Percentiles rank a stretch among this genome's conserved stretches.
Conservation (phyloP, 305 asterid genomes). For the Plantago lanceolata region DNA sequence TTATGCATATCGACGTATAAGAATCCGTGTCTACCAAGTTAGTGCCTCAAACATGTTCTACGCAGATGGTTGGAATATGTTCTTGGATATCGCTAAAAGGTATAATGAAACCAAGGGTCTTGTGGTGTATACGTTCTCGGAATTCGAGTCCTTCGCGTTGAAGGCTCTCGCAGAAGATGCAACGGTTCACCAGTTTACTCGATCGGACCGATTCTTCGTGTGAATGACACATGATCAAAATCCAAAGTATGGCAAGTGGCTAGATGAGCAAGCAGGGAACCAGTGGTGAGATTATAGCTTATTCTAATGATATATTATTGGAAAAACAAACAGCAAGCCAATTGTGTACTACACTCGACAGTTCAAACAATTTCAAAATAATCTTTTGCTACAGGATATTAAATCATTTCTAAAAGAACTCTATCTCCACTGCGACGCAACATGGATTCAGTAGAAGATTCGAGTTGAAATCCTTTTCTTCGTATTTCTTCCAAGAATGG, state of each 20-base stretch:
- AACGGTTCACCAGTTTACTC: slow-evolving; percentile 29
- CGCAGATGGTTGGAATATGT: not conserved
- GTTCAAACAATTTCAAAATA: no score
- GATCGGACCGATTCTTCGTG: slow-evolving; percentile 33
- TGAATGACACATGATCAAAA: not conserved
- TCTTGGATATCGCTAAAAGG: slow-evolving; percentile 13
- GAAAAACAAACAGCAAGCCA: no score
- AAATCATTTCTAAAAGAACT: no score
- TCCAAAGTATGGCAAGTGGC: no score
- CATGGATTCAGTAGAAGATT: no score
- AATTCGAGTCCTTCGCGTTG: slow-evolving; percentile 32
- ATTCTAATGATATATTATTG: no score
- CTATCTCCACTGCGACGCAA: no score
- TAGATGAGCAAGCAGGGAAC: no score
- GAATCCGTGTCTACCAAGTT: slow-evolving; percentile 2
- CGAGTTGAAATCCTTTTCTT: not conserved
- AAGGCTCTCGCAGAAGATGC: slow-evolving; percentile 12
- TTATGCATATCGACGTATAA: slow-evolving; percentile 21
- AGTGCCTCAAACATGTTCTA: not conserved
- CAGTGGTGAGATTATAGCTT: no score
- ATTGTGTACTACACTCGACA: no score
- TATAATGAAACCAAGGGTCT: slow-evolving; percentile 29
- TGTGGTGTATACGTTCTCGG: slow-evolving; percentile 36
- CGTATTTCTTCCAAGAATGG: not conserved
- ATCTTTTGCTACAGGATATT: no score